A percentile compares a stretch with the other conserved stretches of the same genome.
Conservation (phyloP, 2,329 filamentous ascomycete species). For the Diatrype stigma region DNA sequence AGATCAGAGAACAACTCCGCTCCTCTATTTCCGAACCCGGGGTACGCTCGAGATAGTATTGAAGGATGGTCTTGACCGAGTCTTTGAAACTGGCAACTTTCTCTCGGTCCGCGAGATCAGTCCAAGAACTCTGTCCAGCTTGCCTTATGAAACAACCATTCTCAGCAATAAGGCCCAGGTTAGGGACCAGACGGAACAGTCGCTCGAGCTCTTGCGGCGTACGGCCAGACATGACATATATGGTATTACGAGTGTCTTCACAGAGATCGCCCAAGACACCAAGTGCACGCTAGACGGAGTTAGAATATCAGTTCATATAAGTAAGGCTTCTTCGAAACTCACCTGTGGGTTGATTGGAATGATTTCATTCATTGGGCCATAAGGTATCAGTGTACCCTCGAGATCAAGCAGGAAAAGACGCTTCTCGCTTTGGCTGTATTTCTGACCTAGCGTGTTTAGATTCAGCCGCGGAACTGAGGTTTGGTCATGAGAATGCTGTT, state of each 20-base stretch:
- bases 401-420: slow-evolving; percentile 90
- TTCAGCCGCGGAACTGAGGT: slow-evolving; percentile 83
- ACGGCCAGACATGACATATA: slow-evolving; percentile 91
- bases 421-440: slow-evolving; percentile 62
- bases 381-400: slow-evolving; percentile 85
- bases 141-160: slow-evolving; percentile 88
- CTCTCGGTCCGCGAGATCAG: slow-evolving; percentile 67
- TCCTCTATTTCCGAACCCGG: slow-evolving; percentile 86
- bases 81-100: slow-evolving; percentile 76
- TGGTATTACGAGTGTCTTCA: slow-evolving; percentile 73
- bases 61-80: slow-evolving; percentile 75
- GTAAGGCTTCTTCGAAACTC: slow-evolving; percentile 12
- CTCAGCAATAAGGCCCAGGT: slow-evolving; percentile 86
- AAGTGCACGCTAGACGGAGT: slow-evolving; percentile 60
- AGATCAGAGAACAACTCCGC: slow-evolving; percentile 85
- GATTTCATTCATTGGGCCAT: slow-evolving; percentile 78
- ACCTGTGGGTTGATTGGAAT: slow-evolving; percentile 76
- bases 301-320: background rate
- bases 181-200: slow-evolving; percentile 77
- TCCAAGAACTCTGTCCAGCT: slow-evolving; percentile 66
- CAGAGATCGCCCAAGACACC: slow-evolving; percentile 79
- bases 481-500: slow-evolving; percentile 80
- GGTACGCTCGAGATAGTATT: slow-evolving; percentile 85
- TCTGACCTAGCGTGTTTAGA: slow-evolving; percentile 55
- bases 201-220: slow-evolving; percentile 84